Base-by-base conservation (phyloP, 805 yeast species). In the Zygoascus biomembranicola region DNA sequence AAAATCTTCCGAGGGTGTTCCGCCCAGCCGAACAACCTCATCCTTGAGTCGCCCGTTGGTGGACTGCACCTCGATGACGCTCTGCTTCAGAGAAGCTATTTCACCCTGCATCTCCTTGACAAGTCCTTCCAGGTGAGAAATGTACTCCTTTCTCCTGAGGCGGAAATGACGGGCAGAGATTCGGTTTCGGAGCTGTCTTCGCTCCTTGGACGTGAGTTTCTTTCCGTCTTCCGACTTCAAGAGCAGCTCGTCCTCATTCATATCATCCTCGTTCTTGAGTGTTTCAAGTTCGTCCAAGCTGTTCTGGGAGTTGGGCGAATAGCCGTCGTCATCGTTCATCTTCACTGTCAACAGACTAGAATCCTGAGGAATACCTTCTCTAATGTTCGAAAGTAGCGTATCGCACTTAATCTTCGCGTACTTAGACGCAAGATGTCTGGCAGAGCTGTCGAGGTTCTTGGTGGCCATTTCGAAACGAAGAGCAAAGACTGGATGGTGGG, bases 111-210 rank as follows among this genome's bases (percentile, higher is more conserved):
- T 50, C 20, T 58, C 60, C 28, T 53, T 55, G 31, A 63, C 57
- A 16, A 61, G 56, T 43, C 53, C 54, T 51, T 65, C 68, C n/a
- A 65, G 60, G 37, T 64, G 65, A 14, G 65, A 52, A 55, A 65
- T 64, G 47, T 64, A 65, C 56, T 62, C 67, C 52, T 65, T 65
- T 23, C 68, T 50, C 13, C 68, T 59, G 42, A 63, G 57, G 10
- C 68, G 59, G 56, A 65, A 65, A 51, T 65, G 67, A 10, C 68
- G 57, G 11, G 68, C 68, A 5, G 64, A 59, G 20, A 65, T 66
- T 49, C 63, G 58, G 55, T 65, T 65, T 31, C 68, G 59, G 23
- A 65, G 58, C 50, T 65, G 68, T 8, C 68, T 57, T 18, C 68
- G 65, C 51, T 65, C 64, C 45, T 62, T 59, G 39, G 68, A 61